Evolutionary conservation across 2,329 filamentous ascomycete species (phyloP).

Genomic region (Xylariaceae sp.): DNA sequence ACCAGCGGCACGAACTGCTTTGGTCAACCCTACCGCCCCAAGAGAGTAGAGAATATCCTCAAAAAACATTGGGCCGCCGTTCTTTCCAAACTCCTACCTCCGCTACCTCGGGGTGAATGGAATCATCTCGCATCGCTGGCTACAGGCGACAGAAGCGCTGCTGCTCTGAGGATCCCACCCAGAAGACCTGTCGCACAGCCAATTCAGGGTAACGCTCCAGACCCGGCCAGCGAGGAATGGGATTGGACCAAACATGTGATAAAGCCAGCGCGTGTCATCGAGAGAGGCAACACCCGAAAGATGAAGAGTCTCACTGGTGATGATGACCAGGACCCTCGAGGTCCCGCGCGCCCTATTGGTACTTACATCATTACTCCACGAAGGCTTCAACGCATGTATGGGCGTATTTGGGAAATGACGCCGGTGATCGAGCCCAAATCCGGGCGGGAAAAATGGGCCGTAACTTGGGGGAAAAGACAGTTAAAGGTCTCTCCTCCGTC

Average conservation of each 20-base stretch:
- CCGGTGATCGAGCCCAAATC: constrained; percentile 37
- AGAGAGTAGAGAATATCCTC: constrained; percentile 40
- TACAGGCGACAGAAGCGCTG: constrained; percentile 36
- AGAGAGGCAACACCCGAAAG: constrained; percentile 36
- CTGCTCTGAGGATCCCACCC: constrained; percentile 38
- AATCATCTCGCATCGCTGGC: constrained; percentile 48
- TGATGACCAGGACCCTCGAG: constrained; percentile 36
- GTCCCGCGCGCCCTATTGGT: constrained; percentile 33
- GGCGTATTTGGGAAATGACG: constrained; percentile 27
- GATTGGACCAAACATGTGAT: constrained; percentile 43
- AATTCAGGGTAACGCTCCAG: neutral
- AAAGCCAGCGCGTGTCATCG: constrained; percentile 37
- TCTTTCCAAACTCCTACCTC: constrained; percentile 49
- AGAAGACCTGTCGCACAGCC: constrained; percentile 34
- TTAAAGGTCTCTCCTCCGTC: constrained; percentile 32
- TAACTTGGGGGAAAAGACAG: constrained; percentile 45
- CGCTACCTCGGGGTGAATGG: constrained; percentile 53
- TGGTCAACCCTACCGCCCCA: constrained; percentile 42
- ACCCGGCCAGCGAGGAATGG: constrained; percentile 29
- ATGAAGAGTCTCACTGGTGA: constrained; percentile 37
- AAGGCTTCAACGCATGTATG: constrained; percentile 44
- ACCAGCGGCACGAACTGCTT: constrained; percentile 47
- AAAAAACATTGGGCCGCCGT: constrained; percentile 46
- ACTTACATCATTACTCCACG: constrained; percentile 37
- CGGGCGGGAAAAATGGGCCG: constrained; percentile 27